phyloP scores from a whole-genome alignment of 1,284 basidiomycete species.

The Tremellales sp. region DNA sequence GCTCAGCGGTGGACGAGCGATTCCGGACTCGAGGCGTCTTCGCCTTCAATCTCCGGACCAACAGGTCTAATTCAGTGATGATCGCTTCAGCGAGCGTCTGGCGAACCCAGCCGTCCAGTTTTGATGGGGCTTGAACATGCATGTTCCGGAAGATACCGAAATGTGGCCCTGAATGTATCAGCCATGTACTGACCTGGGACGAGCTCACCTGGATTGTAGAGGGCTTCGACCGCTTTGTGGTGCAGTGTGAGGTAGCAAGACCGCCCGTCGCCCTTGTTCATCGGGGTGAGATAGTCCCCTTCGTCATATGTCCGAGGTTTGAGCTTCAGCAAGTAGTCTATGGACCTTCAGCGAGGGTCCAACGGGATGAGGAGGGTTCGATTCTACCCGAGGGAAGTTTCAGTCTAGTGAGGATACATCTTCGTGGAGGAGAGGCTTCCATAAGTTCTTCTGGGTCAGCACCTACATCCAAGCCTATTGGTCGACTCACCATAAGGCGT shows the following conservation, averaged over 20 bases:
- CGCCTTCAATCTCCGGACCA: background rate
- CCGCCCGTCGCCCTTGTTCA: background rate
- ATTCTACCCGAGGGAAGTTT: constrained; percentile 6
- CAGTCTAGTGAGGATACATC: constrained; percentile 10
- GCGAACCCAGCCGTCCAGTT: background rate
- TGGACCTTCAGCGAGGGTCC: background rate
- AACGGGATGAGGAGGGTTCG: background rate
- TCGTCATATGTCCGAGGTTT: background rate
- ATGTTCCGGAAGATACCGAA: background rate
- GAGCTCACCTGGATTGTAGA: background rate
- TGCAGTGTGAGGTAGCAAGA: background rate
- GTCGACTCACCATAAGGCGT: too few relatives aligned
- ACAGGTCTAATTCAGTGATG: background rate
- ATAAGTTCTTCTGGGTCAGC: too few relatives aligned
- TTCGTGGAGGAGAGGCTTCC: background rate
- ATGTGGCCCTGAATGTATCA: background rate
- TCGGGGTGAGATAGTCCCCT: background rate
- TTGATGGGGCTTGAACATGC: background rate
- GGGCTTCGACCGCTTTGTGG: background rate
- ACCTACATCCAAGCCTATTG: too few relatives aligned
- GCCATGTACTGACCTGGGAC: background rate
- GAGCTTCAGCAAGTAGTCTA: background rate
- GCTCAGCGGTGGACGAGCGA: background rate
- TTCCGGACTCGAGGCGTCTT: background rate
- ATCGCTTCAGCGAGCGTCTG: background rate